Evolutionary conservation across 2,329 filamentous ascomycete genomes (phyloP), one percentile per base, ranked within the genome.

Genomic region (Sporothrix luriei): DNA sequence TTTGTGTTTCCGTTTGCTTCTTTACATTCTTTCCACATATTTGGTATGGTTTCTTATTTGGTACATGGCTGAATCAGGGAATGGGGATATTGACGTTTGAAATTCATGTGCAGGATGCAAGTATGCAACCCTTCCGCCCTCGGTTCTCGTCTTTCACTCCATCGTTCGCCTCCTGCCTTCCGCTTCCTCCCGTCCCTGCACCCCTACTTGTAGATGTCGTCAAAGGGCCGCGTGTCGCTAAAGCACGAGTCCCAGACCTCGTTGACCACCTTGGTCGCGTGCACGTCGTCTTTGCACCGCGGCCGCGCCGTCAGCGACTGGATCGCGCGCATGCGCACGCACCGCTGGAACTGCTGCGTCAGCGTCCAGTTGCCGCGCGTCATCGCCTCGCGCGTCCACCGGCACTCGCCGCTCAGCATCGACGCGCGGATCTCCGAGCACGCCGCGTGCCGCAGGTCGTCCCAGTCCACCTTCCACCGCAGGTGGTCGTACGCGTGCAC

Each of bases 211-310:
- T 97, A 99, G 68, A 99, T 93, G 78, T 98, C 94, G 79, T 98
- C 93, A 80, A 99, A 99, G 2, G 95, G 95, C 76, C 95, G 85
- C 4, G 94, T 98, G 80, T 99, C 95, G 66, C 87, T 83, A 78
- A 97, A 99, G 79, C 95, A 99, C 75, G 93, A 97, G 74, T 97
- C 94, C 93, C 94, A 99, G n/a, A 99, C 95, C 80, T 97, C 90
- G 80, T 98, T 95, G 70, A 99, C 93, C 33, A 96, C 89, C 81
- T 91, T 92, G 66, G 88, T 87, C 4, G 95, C 95, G 74, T 98
- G 92, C 16, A 89, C 88, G 75, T 97, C 90, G 79, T 97, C 91
- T 78, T 91, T 92, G 77, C 94, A 95, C 61, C 85, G 84, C 19
- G 93, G 93, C 72, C 95, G 85, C 46, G 87, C 89, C 82, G 88